Evolutionary conservation across 176 grass and related monocot species (phyloP).

Genomic region (Leersia perrieri): DNA sequence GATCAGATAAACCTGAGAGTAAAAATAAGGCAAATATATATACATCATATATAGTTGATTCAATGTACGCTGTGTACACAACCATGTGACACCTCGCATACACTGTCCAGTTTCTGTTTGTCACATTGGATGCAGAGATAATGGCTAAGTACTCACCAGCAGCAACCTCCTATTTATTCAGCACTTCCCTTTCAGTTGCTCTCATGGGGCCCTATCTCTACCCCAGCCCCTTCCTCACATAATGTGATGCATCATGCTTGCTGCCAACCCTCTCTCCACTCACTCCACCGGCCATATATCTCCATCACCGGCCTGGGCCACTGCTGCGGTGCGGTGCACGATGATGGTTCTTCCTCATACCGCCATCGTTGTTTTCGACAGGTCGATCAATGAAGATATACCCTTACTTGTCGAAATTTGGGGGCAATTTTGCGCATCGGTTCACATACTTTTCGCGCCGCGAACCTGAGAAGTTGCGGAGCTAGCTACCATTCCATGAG

Average conservation of each 20-base stretch:
- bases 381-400: background rate
- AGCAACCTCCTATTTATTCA: slow-evolving; percentile 36
- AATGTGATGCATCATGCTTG: slow-evolving; percentile 31
- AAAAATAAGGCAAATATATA: background rate
- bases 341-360: background rate
- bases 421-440: background rate
- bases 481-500: background rate
- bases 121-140: slow-evolving; percentile 8
- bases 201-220: slow-evolving; percentile 24
- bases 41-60: background rate
- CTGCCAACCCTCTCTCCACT: slow-evolving; percentile 28
- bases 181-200: slow-evolving; percentile 24
- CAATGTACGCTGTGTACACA: background rate
- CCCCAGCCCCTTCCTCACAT: slow-evolving; percentile 17
- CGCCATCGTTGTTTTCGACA: background rate
- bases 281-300: background rate
- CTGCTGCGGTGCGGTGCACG: background rate
- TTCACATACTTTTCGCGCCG: background rate
- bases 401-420: background rate
- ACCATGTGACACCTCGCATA: slow-evolving; percentile 26
- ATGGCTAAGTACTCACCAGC: slow-evolving; percentile 13
- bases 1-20: background rate
- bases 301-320: slow-evolving; percentile 11
- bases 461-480: background rate
- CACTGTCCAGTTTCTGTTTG: slow-evolving; percentile 30